Conservation (phyloP, 2,329 filamentous ascomycete species). For the Diaporthe vaccinii region DNA sequence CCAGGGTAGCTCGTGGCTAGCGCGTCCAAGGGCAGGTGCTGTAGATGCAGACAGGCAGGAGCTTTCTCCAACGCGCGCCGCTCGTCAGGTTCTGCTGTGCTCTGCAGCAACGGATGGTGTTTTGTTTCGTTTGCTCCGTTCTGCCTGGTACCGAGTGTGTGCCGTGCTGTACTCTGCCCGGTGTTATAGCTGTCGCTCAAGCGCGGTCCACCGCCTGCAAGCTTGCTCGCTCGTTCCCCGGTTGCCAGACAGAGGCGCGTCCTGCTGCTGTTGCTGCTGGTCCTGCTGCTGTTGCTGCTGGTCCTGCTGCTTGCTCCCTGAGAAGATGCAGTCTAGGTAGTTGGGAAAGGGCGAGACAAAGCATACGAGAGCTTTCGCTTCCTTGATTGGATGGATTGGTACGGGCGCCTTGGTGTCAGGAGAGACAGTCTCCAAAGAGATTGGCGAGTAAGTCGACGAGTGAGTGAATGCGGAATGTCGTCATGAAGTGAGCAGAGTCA, state of each 20-base stretch:
- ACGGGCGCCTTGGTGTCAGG: slow-evolving; percentile 15
- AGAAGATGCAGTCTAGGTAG: slow-evolving; percentile 2
- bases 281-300: slow-evolving; percentile 5
- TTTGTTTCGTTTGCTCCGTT: neutral
- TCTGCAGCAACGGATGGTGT: slow-evolving; percentile 20
- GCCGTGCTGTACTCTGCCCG: neutral
- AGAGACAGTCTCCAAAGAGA: slow-evolving; percentile 13
- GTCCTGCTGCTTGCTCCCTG: slow-evolving; percentile 1
- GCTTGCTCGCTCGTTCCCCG: slow-evolving; percentile 1
- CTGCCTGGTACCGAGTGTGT: neutral
- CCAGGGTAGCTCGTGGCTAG: slow-evolving; percentile 33
- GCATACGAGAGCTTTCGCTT: slow-evolving; percentile 8
- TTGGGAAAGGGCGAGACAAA: neutral
- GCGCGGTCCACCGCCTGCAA: neutral
- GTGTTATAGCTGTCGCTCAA: neutral
- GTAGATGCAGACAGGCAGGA: neutral
- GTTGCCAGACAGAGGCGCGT: slow-evolving; percentile 4
- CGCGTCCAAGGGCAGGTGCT: slow-evolving; percentile 10
- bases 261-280: neutral
- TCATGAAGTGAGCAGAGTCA: slow-evolving; percentile 33
- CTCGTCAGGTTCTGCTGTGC: neutral
- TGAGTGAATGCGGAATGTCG: slow-evolving; percentile 30
- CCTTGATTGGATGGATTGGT: neutral
- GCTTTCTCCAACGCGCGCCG: slow-evolving; percentile 15
- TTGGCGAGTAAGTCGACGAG: slow-evolving; percentile 18